Percentiles rank a stretch among this genome's conserved stretches.
These are phyloP conservation scores for Lagerstroemia speciosa DNA, from an alignment of 345 rosid genomes.

Conservation along the genomic window DNA sequence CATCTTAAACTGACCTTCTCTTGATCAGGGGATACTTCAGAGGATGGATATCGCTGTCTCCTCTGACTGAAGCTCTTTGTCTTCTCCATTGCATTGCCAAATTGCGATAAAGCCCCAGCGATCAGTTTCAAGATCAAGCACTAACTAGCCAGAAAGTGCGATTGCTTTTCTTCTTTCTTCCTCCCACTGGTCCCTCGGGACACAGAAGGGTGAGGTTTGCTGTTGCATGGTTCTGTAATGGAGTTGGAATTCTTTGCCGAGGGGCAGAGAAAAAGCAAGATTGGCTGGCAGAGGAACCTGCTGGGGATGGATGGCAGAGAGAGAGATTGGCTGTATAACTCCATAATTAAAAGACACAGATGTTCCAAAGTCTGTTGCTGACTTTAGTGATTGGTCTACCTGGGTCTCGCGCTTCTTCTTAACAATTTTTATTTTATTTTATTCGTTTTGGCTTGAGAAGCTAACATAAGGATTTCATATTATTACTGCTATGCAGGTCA, in stretches of 20 bases:
- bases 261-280: neutral
- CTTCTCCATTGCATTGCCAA: conserved; percentile 65
- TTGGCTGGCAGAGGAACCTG: neutral
- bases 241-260: conserved; percentile 1
- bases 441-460: neutral
- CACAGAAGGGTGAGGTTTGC: neutral
- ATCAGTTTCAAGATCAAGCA: neutral
- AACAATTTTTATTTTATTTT: neutral
- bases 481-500: neutral
- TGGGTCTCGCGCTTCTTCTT: neutral
- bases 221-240: neutral
- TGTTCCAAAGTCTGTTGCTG: neutral
- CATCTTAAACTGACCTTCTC: conserved; percentile 64
- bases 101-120: neutral
- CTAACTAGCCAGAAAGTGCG: neutral
- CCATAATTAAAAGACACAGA: neutral
- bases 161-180: neutral
- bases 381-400: neutral
- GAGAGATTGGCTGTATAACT: neutral
- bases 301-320: neutral
- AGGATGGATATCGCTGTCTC: conserved; percentile 30
- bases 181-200: neutral
- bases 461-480: neutral
- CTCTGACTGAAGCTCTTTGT: conserved; percentile 41
- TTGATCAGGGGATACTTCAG: conserved; percentile 41